Evolutionary conservation across 2,329 filamentous ascomycete species (phyloP), one percentile per base, ranked within the genome.

Genomic region (Trichoderma semiorbis): DNA sequence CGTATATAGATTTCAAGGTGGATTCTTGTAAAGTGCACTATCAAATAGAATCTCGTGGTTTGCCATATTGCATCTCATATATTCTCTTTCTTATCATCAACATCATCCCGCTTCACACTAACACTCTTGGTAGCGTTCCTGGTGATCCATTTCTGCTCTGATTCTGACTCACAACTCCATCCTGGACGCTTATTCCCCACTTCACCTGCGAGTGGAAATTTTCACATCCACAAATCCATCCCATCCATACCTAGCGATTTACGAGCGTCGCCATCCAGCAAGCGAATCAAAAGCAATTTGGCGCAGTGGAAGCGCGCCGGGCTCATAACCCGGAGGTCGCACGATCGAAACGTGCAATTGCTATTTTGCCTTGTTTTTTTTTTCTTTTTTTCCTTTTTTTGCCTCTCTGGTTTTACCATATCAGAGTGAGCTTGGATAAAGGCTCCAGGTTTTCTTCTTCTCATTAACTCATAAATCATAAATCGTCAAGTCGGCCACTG

Each of bases 301-400:
- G 76, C 76, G 76, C 76, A 77, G 76, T 75, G 76, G 76, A 76
- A 77, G 76, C 76, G 76, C 76, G 73, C 75, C 75, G 75, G 75
- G 75, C 75, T 76, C 75, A 76, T 77, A 77, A 77, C 76, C 76
- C 76, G 76, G 76, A 77, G 76, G 69, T 73, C 75, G 72, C 71
- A 75, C 74, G 76, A 77, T 77, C 76, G 76, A 77, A 77, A 77
- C 76, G 75, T 70, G 68, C 68, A 70, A 70, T 70, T 70, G 68
- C 68, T 70, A 70, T 39, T 53, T 55, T 12, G n/a, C n/a, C n/a
- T 50, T 26, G 14, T 30, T 60, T 53, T 30, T 34, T 60, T 34
- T 58, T 67, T 2, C 30, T 30, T 39, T 26, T 10, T 14, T 21
- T 24, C 26, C 12, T 24, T 21, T 14, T 8, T 5, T 36, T 11